Conservation (phyloP, 1,284 basidiomycete genomes). For the Cryptococcus sp. region DNA sequence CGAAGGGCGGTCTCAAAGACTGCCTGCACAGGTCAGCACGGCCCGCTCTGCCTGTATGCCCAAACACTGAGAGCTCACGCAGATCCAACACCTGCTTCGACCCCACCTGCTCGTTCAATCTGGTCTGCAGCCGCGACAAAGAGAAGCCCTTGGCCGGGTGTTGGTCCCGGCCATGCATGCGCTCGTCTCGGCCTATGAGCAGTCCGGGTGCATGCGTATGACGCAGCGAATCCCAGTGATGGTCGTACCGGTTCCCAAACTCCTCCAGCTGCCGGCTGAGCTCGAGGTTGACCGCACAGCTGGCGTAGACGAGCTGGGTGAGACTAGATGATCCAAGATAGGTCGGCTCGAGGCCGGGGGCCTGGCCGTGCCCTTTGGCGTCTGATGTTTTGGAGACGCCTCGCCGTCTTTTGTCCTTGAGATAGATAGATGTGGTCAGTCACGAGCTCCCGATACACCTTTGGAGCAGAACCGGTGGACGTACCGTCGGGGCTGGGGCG, state of each 20-base stretch:
- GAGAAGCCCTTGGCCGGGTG: too few species aligned
- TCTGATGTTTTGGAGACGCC: background rate
- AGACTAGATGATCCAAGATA: constrained; percentile 5
- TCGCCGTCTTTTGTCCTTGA: constrained; percentile 1
- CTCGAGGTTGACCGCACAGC: background rate
- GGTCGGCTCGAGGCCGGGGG: constrained; percentile 1
- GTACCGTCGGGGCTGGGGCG: constrained; percentile 3
- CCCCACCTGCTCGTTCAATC: too few species aligned
- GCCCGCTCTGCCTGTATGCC: too few species aligned
- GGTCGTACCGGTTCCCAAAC: background rate
- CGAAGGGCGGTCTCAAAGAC: constrained; percentile 2
- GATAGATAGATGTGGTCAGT: background rate
- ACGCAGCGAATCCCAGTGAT: background rate
- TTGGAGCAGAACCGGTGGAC: background rate
- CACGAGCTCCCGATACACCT: background rate
- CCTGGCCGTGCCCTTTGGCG: background rate
- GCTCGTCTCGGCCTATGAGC: constrained; percentile 1
- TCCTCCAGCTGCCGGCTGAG: background rate
- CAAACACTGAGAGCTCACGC: too few species aligned
- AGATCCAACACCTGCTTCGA: too few species aligned
- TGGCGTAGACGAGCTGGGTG: constrained; percentile 1
- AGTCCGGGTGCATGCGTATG: background rate
- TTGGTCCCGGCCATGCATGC: too few species aligned
- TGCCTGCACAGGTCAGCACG: background rate
- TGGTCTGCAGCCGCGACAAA: too few species aligned